Base-by-base conservation (phyloP, 805 yeast species). In the Wickerhamomyces sydowiorum region DNA sequence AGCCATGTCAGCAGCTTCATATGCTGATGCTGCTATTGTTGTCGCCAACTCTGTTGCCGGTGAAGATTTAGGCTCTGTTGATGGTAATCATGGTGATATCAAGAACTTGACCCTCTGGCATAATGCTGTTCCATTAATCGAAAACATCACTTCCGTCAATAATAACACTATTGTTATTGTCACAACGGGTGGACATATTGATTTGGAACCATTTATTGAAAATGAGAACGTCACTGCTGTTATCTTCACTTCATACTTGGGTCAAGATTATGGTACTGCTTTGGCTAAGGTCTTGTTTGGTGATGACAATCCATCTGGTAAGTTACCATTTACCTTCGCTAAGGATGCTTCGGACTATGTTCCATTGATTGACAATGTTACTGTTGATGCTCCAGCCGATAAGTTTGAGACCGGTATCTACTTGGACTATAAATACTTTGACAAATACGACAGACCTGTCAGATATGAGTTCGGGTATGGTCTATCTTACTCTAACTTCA, bases 401-500 rank as follows among this genome's bases (percentile, higher is more conserved):
- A 59, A 54, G 45, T 54, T 53, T 43, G 30, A 48, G 3, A 47
- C 49, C 55, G 24, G 50, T 43, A 44, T 70, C 47, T 73, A 66
- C 48, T 70, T 71, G 41, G 85, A 76, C 56, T 79, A 79, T 64
- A 61, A 74, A 43, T 71, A 72, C 51, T 78, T 76, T 57, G 80
- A 75, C 50, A 67, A 71, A 55, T 63, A 72, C 45, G 64, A 70
- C 44, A 69, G 75, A 33, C 64, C 61, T 42, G 81, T 82, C 15
- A 54, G 81, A 41, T 79, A 58, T 51, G 81, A 75, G 44, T 79
- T 79, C 53, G 85, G 83, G 12, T 76, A 54, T 58, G 85, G 85
- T 8, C 58, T 78, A 40, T 72, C 81, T 2, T 78, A 76, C 56
- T 67, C 82, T 5, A 61, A 61, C 28, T 65, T 60, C 47, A 42